Base-by-base conservation (phyloP, 345 rosid species). In the Moringa oleifera region DNA sequence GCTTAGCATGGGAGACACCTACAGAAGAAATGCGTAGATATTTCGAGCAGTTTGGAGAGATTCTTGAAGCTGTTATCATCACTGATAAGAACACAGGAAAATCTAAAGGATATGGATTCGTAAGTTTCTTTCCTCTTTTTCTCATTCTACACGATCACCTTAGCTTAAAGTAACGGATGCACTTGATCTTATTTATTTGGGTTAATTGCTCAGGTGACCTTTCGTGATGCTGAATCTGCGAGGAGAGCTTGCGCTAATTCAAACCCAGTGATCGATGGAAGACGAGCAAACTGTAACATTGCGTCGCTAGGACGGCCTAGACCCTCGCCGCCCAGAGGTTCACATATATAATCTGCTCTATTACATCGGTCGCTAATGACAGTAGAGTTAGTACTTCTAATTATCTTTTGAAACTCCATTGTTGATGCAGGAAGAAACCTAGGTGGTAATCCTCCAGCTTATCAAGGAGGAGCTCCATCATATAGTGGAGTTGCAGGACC, bases 51-150 rank as follows among this genome's bases (percentile, higher is more conserved):
- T 92, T 92, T 49, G 98, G 98, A 7, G 95, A 92, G 58, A 92
- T 89, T 81, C 95, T 92, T 36, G 98, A 92, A 79, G 96, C 98
- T 51, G 98, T 89, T 71, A 84, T 92, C 66, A 92, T 92, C 65
- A 68, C 75, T 17, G 98, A 92, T 52, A 92, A 85, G 73, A 78
- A 68, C 64, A 85, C 98, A 7, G 95, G 84, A 16, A 92, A 92
- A 76, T 92, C 98, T 49, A 92, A 92, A 77, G 98, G 98, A 67
- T 89, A 92, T 36, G 96, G 98, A 57, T 92, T 92, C 67, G 98
- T 92, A 84, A 80, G 96, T 66, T 51, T 1, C 4, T 20, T 23
- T 41, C 49, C 18, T n/a, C 2, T 63, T 15, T 0, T 1, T 7
- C 0, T 47, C 13, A 12, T 47, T 47, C n/a, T n/a, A n/a, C n/a